phyloP scores from a whole-genome alignment of 129 eudicot genomes.

The Saussurea involucrata region DNA sequence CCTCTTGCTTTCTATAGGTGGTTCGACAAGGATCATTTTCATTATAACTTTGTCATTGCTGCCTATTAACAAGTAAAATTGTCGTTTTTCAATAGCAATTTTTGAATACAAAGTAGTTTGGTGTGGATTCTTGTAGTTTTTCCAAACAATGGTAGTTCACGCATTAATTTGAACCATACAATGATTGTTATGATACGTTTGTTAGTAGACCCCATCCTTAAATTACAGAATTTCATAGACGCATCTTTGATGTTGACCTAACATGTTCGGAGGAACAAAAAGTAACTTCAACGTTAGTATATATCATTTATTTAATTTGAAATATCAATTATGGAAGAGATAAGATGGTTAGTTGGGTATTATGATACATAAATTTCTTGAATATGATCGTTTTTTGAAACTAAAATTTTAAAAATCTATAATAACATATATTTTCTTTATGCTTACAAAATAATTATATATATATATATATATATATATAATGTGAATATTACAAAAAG shows the following conservation, averaged over 20 bases:
- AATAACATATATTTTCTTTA: neutral
- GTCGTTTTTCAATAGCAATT: neutral
- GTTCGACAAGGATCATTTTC: neutral
- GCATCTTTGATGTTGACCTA: slow-evolving; percentile 11
- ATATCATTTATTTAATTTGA: neutral
- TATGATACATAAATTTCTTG: neutral
- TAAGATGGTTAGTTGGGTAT: neutral
- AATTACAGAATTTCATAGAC: neutral
- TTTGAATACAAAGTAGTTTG: neutral
- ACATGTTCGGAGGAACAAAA: slow-evolving; percentile 1
- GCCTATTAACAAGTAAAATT: neutral
- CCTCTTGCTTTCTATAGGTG: neutral
- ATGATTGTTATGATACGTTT: neutral
- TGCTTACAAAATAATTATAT: neutral
- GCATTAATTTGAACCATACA: neutral
- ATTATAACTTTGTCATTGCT: neutral
- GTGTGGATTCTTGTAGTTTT: neutral
- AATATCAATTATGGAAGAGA: slow-evolving; percentile 4
- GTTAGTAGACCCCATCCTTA: neutral
- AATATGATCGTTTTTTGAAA: neutral
- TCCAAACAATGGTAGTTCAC: neutral
- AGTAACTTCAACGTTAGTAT: neutral
- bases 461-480: neutral
- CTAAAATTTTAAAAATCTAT: neutral
- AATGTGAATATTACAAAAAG: neutral